A percentile compares a stretch with the other conserved stretches of the same genome.
Conservation (phyloP, 108 stramenopile species). For the Fragilariopsis cylindrus region DNA sequence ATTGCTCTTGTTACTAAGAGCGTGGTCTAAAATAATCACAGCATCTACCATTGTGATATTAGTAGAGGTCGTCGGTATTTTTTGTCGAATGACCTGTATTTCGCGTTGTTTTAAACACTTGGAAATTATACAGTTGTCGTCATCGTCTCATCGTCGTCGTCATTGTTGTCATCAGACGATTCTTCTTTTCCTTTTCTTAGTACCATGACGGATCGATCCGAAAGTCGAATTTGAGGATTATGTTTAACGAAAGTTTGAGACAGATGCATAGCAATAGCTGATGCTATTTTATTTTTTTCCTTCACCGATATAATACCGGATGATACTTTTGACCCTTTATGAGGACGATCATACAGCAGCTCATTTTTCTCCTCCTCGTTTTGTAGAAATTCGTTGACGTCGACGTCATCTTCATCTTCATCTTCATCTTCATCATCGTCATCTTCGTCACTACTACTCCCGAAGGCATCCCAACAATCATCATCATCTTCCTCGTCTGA, state of each 20-base stretch:
- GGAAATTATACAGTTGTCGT: background rate
- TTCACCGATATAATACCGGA: background rate
- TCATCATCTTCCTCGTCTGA: conserved; percentile 12
- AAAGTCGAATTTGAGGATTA: conserved; percentile 42
- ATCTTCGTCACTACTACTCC: conserved; percentile 54
- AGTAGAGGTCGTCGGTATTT: too few species aligned
- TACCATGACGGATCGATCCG: conserved; percentile 44
- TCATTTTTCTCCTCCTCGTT: background rate
- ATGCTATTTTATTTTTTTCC: conserved; percentile 1
- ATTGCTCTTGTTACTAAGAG: background rate
- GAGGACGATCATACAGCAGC: too few species aligned
- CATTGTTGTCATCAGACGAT: background rate
- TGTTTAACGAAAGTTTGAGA: conserved; percentile 41
- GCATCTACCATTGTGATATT: background rate
- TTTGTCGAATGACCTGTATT: background rate
- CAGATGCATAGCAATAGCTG: conserved; percentile 38
- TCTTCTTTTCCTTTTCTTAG: background rate
- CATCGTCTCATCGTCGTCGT: background rate
- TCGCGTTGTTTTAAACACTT: conserved; percentile 5
- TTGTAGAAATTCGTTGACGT: background rate
- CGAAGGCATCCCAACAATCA: conserved; percentile 68
- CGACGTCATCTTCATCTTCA: background rate
- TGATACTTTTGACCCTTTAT: too few species aligned
- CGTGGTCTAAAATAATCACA: background rate
- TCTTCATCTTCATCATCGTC: background rate